Evolutionary conservation across 2,329 filamentous ascomycete genomes (phyloP), one percentile per base, ranked within the genome.

Genomic region (Verticillium albo-atrum): DNA sequence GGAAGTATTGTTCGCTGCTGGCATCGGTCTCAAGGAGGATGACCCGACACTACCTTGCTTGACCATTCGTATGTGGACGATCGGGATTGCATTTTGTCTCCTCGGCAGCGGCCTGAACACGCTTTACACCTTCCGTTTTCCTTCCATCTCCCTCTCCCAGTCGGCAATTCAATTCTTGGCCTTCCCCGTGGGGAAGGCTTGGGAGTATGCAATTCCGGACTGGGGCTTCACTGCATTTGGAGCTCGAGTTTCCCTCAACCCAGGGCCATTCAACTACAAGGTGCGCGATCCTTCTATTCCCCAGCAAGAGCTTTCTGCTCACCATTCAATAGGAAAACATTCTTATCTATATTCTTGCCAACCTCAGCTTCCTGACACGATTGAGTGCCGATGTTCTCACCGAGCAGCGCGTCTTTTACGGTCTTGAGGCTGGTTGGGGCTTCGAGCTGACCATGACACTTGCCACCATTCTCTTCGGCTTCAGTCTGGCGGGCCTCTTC

Each of bases 401-500:
- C 1, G 71, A 72, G 53, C 71, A 73, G 56, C 66, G 71, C 6
- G 61, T 78, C 65, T 80, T 77, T 58, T 80, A 80, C 57, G 70
- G 74, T 4, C 70, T 79, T 55, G 71, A 74, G 1, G 72, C 75
- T 0, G 72, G 78, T 3, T 79, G 77, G 62, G 78, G 78, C 0
- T 79, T 77, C 55, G 74, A 79, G 58, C 64, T 79, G 1, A 67
- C 78, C 1, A 61, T 79, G 30, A 72, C 70, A 6, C 68, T 79
- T 26, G 74, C 75, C 3, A 77, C 74, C 0, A 76, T 79, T 56
- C 58, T 77, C 6, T 74, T 79, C 59, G 80, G 81, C 2, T 80
- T 81, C 56, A 79, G 79, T 5, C 67, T 82, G 34, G 79, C 81
- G 1, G 79, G 79, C 3, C 68, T 81, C 55, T 72, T 71, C 23